Base-by-base conservation (phyloP, 2,329 filamentous ascomycete species). In the Stemphylium vesicarium region DNA sequence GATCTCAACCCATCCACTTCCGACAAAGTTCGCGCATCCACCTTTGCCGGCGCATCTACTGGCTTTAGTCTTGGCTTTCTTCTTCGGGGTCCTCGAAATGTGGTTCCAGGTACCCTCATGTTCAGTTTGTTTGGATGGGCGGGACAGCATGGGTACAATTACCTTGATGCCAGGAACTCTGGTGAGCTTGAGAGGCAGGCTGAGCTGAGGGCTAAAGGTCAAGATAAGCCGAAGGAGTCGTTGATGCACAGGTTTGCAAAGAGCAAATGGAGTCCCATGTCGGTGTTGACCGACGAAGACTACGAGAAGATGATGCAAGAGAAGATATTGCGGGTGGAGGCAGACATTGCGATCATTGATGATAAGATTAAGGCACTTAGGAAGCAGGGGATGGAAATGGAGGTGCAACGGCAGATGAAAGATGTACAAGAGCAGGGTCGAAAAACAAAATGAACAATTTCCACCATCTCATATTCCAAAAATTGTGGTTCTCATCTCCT, bases 331-430 rank as follows among this genome's bases (percentile, higher is more conserved):
- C 82, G 80, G 58, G 77, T 94, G 3, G 88, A 95, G 61, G 89
- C 85, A 1, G 89, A 94, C 57, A 92, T 95, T 73, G 87, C 90
- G 0, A 74, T 95, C 4, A 80, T 94, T 32, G 90, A 95, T 66
- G 91, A 94, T 49, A 86, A 85, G 67, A 90, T 95, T 62, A 82
- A 81, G 42, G 79, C 76, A 35, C 68, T 87, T 20, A 70, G 60
- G 45, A 67, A 65, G 43, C 50, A 68, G 51, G 66, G 69, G 24
- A 59, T 45, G 8, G 66, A 69, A 39, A 32, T 51, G 35, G 61
- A 71, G 11, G 42, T 50, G 26, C 52, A 65, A 45, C 44, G 53
- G 37, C 50, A 54, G 26, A 44, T 54, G 15, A 41, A 58, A 18
- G 48, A 57, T 24, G 44, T 45, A n/a, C 48, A 62, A 22, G 15